phyloP scores from a whole-genome alignment of 306 rosid species.

The Cucurbita argyrosperma region DNA sequence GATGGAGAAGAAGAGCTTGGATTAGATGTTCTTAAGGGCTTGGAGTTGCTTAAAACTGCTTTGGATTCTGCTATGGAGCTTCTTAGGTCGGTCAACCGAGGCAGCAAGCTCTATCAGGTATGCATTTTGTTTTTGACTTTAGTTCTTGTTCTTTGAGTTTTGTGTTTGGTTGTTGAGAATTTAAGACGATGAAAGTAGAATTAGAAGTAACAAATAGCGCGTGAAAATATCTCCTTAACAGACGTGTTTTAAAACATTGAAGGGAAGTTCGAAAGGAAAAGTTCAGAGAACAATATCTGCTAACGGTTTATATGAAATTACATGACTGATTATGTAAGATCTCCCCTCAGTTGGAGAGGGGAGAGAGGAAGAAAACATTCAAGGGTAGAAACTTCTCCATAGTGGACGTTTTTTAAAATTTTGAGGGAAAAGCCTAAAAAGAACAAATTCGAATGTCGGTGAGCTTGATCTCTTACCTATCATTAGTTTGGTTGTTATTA shows the following conservation, averaged over 20 bases:
- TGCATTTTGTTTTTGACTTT: neutral
- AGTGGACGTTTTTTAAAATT: too few species aligned
- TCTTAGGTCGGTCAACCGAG: constrained; percentile 44
- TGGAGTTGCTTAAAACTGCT: constrained; percentile 48
- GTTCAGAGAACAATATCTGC: too few species aligned
- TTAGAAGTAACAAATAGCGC: neutral
- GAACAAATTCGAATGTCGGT: too few species aligned
- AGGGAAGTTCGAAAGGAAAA: too few species aligned
- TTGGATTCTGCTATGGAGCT: constrained; percentile 52
- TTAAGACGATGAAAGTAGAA: neutral
- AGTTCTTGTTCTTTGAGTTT: neutral
- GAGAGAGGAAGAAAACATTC: too few species aligned
- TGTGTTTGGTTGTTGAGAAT: neutral
- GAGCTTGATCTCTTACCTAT: too few species aligned
- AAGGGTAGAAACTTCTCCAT: too few species aligned
- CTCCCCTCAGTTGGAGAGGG: too few species aligned
- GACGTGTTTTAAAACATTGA: too few species aligned
- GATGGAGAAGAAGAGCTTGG: constrained; percentile 40
- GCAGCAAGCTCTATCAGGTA: constrained; percentile 90
- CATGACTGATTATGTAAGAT: neutral
- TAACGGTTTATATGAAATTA: neutral
- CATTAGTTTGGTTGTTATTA: too few species aligned
- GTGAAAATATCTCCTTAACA: too few species aligned
- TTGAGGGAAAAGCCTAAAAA: too few species aligned
- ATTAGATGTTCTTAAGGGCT: constrained; percentile 33